A percentile compares a stretch with the other conserved stretches of the same genome.
Evolutionary conservation across 2,329 filamentous ascomycete genomes (phyloP).

Genomic region (Exophiala bonariae): DNA sequence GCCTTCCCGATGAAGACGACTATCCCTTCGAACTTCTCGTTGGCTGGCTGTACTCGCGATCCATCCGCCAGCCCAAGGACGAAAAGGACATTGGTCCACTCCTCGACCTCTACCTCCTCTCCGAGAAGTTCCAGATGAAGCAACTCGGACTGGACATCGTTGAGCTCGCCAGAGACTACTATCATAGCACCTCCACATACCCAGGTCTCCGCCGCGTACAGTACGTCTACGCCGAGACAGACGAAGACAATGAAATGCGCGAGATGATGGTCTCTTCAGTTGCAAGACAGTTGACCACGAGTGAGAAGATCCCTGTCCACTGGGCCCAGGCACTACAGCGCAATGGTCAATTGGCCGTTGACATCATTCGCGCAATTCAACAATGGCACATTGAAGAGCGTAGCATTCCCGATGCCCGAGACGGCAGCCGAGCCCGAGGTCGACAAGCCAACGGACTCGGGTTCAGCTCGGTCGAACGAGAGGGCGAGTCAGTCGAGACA

Average conservation of each 20-base stretch:
- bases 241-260: conserved; percentile 48
- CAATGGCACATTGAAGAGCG: conserved; percentile 53
- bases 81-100: conserved; percentile 52
- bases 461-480: conserved; percentile 25
- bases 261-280: conserved; percentile 51
- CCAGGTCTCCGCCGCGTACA: conserved; percentile 55
- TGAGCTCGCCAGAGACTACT: conserved; percentile 51
- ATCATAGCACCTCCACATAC: conserved; percentile 54
- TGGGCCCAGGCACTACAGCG: conserved; percentile 57
- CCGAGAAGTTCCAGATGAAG: conserved; percentile 53
- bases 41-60: conserved; percentile 54
- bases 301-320: conserved; percentile 51
- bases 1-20: conserved; percentile 55
- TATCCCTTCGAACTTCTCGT: conserved; percentile 53
- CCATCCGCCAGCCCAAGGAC: conserved; percentile 47
- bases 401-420: conserved; percentile 50
- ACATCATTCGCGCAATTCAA: conserved; percentile 55
- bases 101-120: conserved; percentile 57
- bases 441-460: conserved; percentile 12
- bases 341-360: conserved; percentile 57
- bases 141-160: conserved; percentile 50
- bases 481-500: conserved; percentile 17
- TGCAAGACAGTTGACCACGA: conserved; percentile 51
- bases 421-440: conserved; percentile 21
- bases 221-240: conserved; percentile 52